Base-by-base conservation (phyloP, 768 basidiomycete genomes). In the Podaxis carcinomalis region DNA sequence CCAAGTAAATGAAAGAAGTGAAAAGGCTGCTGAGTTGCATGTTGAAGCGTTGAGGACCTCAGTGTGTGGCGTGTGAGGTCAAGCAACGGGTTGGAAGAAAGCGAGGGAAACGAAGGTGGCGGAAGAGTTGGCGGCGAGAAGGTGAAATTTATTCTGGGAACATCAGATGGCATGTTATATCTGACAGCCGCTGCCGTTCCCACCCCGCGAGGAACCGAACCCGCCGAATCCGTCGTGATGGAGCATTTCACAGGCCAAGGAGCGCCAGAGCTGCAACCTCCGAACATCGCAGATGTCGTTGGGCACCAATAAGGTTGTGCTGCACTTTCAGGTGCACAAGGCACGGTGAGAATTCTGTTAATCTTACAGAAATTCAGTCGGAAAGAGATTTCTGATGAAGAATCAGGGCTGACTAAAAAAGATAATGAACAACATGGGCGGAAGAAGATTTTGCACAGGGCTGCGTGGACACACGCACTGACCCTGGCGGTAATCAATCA, bases 11-110 rank as follows among this genome's bases (percentile, higher is more conserved):
- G 32, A 66, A 42, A 10, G 61, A 25, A 14, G 61, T 40, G 23
- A 64, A 35, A 36, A 66, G 37, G 27, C 32, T 61, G 21, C 57
- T 23, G 25, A 67, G 44, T 65, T 66, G 64, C 36, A 51, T 49
- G 51, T 28, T 46, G 52, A 39, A 4, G 14, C 5, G 28, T 46
- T 54, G n/a, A 16, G 25, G 40, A 23, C 37, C 54, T 27, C 54
- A 47, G 47, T 37, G 19, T 11, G 55, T 47, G 35, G 44, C 10
- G 21, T 23, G 52, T 25, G 35, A 32, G 62, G 14, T 35, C 27
- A 13, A 19, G 39, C 32, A 25, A 35, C 19, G 47, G 47, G 23
- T 53, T 35, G 52, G n/a, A 21, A 37, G 11, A 35, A 47, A 32
- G 27, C 32, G 32, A 49, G 27, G 21, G 40, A 9, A n/a, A 11